Base-by-base conservation (phyloP, 805 yeast genomes). In the Candida methanosorbosa region DNA sequence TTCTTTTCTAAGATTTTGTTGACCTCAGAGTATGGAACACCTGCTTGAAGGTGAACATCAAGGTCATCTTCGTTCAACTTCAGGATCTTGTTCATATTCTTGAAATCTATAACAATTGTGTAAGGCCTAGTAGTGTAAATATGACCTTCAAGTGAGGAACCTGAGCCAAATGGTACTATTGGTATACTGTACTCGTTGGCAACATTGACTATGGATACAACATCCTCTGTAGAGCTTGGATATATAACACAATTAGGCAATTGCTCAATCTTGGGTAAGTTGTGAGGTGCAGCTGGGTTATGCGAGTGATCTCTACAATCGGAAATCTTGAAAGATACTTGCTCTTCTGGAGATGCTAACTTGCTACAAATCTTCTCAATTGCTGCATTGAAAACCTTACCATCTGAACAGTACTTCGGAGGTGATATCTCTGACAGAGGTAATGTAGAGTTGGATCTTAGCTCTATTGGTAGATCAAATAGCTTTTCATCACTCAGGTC, bases 11-110 rank as follows among this genome's bases (percentile, higher is more conserved):
- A 49, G 39, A 40, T 58, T 37, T 63, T 63, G 43, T 64, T 68
- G 36, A 66, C 46, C 15, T 64, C 70, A 37, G 59, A 61, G 68
- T 70, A 66, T 6, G 66, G 69, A 9, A 66, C 65, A 8, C 70
- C 71, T 5, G 70, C 61, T 45, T 66, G 66, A 3, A 66, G 70
- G 1, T 60, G 64, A 15, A 52, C 59, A 40, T 66, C 72, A 42
- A 66, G 44, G 44, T 66, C 72, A 20, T 58, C 63, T 7, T 66
- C 64, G 35, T 66, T 59, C 31, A 65, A 48, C 23, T 39, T 54
- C 17, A 66, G 25, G 13, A 66, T 52, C 17, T 54, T 41, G 45
- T 63, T 56, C 58, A 66, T 46, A 30, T 55, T 49, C 16, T 52
- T 49, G 38, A 66, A 60, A 12, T 63, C 55, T 26, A 66, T 39